Base-by-base conservation (phyloP, 495 filamentous ascomycete species). In the Aspergillus ostianus region DNA sequence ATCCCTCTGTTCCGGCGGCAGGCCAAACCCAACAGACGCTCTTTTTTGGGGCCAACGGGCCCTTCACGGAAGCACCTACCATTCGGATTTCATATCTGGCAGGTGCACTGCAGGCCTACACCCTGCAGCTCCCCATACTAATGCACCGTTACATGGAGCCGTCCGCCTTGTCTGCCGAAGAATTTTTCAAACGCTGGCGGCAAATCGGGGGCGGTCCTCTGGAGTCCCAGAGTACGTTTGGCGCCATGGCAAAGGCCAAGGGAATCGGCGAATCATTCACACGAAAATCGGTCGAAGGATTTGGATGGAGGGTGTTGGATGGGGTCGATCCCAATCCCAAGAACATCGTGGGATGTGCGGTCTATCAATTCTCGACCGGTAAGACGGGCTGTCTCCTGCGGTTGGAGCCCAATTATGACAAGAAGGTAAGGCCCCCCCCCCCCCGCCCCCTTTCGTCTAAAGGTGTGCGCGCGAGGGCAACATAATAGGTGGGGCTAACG, bases 121-220 rank as follows among this genome's bases (percentile, higher is more conserved):
- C 94, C 0, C 81, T 99, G 15, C 91, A 92, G 70, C 82, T 99
- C 4, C 95, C 95, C 0, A 85, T 99, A 4, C 76, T 90, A 3
- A 84, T 92, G 58, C 93, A 97, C 68, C 95, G 97, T 63, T 99
- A 94, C 74, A 96, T 98, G 92, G 92, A 96, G 58, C 85, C 89
- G 0, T 93, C 95, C 0, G 83, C 89, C 45, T 73, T 99, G 44
- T 82, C 82, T 9, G 85, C 86, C 0, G 94, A 97, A 51, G 94
- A 98, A 60, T 99, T 98, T 75, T 99, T 99, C 79, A 97, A 94
- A 79, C 82, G 95, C 20, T 99, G 95, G 95, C 91, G 94, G 73
- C 95, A 99, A 72, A 98, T 99, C 66, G 95, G 95, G 18, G 92
- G 90, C 7, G 81, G 81, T 2, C 90, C 92, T 6, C 81, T 96